phyloP scores from a whole-genome alignment of 768 basidiomycete genomes.

The Albatrellus ellisii region DNA sequence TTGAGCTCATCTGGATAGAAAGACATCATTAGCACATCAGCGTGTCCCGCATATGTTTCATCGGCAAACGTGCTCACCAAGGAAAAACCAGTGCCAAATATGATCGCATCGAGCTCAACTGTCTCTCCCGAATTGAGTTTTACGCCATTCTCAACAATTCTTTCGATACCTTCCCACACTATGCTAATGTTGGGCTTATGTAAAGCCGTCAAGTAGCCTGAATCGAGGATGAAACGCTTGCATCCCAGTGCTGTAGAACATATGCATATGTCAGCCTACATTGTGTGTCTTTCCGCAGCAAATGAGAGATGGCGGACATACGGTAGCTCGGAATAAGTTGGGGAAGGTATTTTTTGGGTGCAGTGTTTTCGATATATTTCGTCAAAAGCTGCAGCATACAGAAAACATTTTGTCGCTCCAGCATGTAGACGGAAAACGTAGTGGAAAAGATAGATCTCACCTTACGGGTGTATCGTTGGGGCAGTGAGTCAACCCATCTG shows the following conservation, averaged over 20 bases:
- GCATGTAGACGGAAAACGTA: too few species aligned
- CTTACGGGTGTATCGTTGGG: not conserved
- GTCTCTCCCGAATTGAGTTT: conserved; percentile 34
- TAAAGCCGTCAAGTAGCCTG: conserved; percentile 40
- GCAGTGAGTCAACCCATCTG: not conserved
- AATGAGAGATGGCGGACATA: conserved; percentile 19
- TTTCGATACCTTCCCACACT: conserved; percentile 34
- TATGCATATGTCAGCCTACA: too few species aligned
- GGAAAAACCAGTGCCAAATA: conserved; percentile 43
- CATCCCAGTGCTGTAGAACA: conserved; percentile 37
- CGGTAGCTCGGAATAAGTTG: conserved; percentile 41
- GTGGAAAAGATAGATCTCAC: not conserved
- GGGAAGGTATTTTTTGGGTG: conserved; percentile 21
- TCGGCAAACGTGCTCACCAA: conserved; percentile 22
- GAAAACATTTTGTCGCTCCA: not conserved
- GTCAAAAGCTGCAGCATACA: conserved; percentile 22
- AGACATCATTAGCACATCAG: not conserved
- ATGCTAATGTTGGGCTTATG: conserved; percentile 40
- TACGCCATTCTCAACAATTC: conserved; percentile 35
- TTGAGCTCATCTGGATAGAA: conserved; percentile 3
- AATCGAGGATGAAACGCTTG: conserved; percentile 50
- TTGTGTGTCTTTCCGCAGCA: not conserved
- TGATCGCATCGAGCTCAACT: conserved; percentile 50
- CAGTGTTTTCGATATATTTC: conserved; percentile 35
- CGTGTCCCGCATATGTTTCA: not conserved